Evolutionary conservation across 441 rosid genomes (phyloP).

Genomic region (Jatropha podagrica): DNA sequence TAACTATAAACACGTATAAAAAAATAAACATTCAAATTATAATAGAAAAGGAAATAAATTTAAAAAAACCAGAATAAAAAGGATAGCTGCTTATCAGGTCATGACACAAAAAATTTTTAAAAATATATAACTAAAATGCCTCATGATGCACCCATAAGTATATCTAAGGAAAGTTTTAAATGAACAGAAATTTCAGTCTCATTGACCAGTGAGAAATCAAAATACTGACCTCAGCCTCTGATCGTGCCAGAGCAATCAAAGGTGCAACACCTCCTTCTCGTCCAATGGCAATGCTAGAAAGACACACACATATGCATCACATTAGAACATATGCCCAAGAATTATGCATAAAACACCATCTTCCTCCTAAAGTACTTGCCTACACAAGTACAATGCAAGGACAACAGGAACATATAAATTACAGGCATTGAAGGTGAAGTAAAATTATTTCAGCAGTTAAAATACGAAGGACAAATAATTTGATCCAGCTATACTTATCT

Average conservation of each 20-base stretch:
- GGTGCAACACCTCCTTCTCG: slow-evolving; percentile 98
- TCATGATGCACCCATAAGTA: not conserved
- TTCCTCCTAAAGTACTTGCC: not conserved
- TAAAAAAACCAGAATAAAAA: not conserved
- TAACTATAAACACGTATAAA: no score
- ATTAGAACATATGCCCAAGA: slow-evolving; percentile 12
- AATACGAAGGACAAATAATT: not conserved
- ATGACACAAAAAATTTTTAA: not conserved
- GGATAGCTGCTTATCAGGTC: not conserved
- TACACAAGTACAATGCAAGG: not conserved
- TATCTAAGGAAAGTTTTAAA: not conserved
- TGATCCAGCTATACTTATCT: not conserved
- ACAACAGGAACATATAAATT: not conserved
- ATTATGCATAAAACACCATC: slow-evolving; percentile 4
- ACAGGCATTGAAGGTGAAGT: not conserved
- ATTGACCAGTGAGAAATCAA: slow-evolving; percentile 3
- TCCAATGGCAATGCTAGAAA: slow-evolving; percentile 85
- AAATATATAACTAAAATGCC: not conserved
- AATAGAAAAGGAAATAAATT: not conserved
- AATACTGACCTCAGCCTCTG: slow-evolving; percentile 78
- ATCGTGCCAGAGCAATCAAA: slow-evolving; percentile 76
- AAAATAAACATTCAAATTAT: not conserved
- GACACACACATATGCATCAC: slow-evolving; percentile 16
- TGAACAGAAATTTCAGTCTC: not conserved
- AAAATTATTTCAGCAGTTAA: not conserved